These are phyloP conservation scores for Pichia sp. DNA, from an alignment of 1,139 yeast species.

Conservation along the genomic window DNA sequence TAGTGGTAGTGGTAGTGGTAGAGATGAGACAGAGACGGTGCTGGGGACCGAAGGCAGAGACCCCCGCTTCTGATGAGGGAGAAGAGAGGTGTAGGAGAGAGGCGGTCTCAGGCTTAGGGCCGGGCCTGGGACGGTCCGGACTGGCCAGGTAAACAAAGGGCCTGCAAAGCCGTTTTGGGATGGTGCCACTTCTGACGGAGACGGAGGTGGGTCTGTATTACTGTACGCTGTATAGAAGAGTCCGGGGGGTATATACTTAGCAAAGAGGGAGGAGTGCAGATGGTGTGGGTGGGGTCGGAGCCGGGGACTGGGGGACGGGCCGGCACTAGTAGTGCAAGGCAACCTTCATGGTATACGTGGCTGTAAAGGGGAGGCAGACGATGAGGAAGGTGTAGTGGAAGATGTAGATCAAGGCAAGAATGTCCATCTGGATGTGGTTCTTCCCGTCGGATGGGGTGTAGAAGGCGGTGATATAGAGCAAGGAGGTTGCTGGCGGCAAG, in stretches of 20 bases:
- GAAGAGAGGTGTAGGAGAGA: background rate
- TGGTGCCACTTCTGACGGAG: background rate
- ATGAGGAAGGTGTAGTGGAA: constrained; percentile 61
- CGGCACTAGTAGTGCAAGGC: constrained; percentile 28
- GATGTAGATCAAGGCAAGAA: constrained; percentile 68
- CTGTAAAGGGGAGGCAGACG: constrained; percentile 61
- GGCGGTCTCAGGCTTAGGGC: no score
- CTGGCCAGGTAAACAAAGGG: no score
- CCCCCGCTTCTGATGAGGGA: no score
- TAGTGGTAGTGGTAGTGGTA: background rate
- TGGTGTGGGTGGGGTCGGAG: background rate
- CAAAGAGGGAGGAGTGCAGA: no score
- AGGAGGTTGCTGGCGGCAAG: constrained; percentile 80
- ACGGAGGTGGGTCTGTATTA: no score
- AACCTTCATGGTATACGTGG: constrained; percentile 51
- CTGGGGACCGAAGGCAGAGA: no score
- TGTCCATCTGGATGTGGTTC: constrained; percentile 73
- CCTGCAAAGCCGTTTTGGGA: no score
- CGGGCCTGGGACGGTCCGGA: no score
- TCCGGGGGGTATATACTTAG: no score
- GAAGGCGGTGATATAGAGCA: constrained; percentile 79
- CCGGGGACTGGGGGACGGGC: background rate
- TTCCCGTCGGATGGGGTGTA: constrained; percentile 62
- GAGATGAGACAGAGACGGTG: no score
- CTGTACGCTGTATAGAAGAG: no score